Base-by-base conservation (phyloP, 768 basidiomycete species). In the Leccinum rimulosum region DNA sequence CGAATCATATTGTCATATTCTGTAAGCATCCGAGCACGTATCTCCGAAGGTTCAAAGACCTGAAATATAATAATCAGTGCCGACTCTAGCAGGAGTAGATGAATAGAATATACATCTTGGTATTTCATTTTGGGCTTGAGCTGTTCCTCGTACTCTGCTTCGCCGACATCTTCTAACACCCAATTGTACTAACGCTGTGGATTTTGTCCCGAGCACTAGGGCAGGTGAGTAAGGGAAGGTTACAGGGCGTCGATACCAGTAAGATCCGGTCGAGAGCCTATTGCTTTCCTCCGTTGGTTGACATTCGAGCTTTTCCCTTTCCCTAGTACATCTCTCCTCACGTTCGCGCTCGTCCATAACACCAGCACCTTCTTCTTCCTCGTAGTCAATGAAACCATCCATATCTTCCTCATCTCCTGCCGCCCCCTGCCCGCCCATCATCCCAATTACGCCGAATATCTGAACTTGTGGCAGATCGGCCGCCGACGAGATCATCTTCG, bases 31-130 rank as follows among this genome's bases (percentile, higher is more conserved):
- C 91, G 84, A 60, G 87, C 88, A 54, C 85, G 86, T 69, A 99
- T 98, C 77, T 98, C 95, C 11, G 95, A 91, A 1, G 97, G 97
- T 70, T 99, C 97, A 65, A 98, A 99, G 61, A 98, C 93, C 94
- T 98, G 66, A 14, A 53, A 62, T 57, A 52, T 45, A n/a, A 56
- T 57, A 55, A 28, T 28, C 28, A 56, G 55, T 50, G 59, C 56
- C 53, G 36, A 52, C 38, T 50, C 36, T 51, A 38, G 17, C 8
- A 12, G 40, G 35, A 64, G 53, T 2, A 17, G 35, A 59, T 14
- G 14, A 66, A 31, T 56, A 33, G 28, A 15, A 66, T 76, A 50
- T 64, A 96, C 93, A 71, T 97, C 94, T 62, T 88, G 86, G 66
- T 93, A 93, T 69, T 82, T 88, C 80, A 90, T 90, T 55, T 92